phyloP scores from a whole-genome alignment of 352 stramenopile genomes.

The Globisporangium camurandrum region DNA sequence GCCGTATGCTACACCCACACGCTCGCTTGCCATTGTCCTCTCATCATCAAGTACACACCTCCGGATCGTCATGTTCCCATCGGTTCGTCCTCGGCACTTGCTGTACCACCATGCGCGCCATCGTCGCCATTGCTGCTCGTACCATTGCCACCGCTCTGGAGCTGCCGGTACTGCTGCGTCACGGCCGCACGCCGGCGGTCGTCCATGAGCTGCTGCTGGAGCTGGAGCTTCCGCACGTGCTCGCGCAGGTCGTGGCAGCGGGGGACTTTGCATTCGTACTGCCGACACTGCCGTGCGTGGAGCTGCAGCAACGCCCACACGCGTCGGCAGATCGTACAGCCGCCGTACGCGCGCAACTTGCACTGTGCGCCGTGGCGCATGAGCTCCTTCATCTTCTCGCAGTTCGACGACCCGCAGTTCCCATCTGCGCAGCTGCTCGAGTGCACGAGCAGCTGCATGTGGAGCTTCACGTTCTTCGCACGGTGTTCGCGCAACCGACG shows the following conservation, averaged over 20 bases:
- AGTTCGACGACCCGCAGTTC: constrained; percentile 95
- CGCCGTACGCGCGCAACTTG: constrained; percentile 87
- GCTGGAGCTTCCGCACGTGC: constrained; percentile 91
- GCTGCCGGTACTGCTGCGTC: constrained; percentile 82
- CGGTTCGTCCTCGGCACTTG: constrained; percentile 22
- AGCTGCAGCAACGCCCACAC: constrained; percentile 97
- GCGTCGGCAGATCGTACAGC: constrained; percentile 94
- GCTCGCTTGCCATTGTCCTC: too few relatives aligned
- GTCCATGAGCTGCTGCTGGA: constrained; percentile 98
- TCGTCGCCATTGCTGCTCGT: constrained; percentile 3
- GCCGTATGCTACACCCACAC: constrained; percentile 10
- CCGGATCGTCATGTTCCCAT: constrained; percentile 15
- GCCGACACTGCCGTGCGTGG: constrained; percentile 94
- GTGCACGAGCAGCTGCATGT: constrained; percentile 98
- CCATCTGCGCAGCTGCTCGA: constrained; percentile 89
- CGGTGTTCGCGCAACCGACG: constrained; percentile 72
- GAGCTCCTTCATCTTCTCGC: constrained; percentile 98
- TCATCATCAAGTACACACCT: too few relatives aligned
- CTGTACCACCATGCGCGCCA: constrained; percentile 3
- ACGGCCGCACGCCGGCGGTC: constrained; percentile 89
- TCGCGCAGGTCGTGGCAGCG: constrained; percentile 95
- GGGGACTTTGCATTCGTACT: constrained; percentile 91
- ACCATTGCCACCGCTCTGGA: constrained; percentile 31
- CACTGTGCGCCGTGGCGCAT: constrained; percentile 94
- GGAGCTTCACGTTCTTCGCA: constrained; percentile 93